Conservation (phyloP, 129 eudicot genomes). For the Dittrichia graveolens region DNA sequence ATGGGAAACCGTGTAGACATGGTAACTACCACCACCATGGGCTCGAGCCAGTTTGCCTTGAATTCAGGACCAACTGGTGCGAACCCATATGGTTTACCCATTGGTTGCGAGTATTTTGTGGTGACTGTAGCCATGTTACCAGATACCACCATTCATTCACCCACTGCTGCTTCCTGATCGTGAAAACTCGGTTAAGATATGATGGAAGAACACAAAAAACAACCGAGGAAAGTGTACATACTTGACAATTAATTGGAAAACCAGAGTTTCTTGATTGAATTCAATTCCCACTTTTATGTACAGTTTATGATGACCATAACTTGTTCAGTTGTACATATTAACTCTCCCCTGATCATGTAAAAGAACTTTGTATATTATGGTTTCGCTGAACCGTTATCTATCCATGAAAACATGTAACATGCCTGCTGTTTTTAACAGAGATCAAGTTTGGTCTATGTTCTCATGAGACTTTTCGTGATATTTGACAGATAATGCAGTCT, state of each 20-base stretch:
- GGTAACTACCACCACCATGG: slow-evolving; percentile 14
- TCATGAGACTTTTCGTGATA: no score
- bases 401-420: slow-evolving; percentile 15
- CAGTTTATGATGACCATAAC: slow-evolving; percentile 39
- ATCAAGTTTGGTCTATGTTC: background rate
- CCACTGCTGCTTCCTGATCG: slow-evolving; percentile 79
- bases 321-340: slow-evolving; percentile 40
- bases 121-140: slow-evolving; percentile 98
- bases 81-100: slow-evolving; percentile 75
- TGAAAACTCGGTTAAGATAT: slow-evolving; percentile 46
- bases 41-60: slow-evolving; percentile 37
- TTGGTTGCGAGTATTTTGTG: slow-evolving; percentile 92
- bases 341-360: slow-evolving; percentile 29
- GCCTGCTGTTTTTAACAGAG: slow-evolving; percentile 10
- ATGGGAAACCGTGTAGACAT: background rate
- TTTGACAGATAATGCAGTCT: background rate
- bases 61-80: slow-evolving; percentile 41
- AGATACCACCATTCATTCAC: slow-evolving; percentile 72
- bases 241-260: slow-evolving; percentile 28
- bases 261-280: slow-evolving; percentile 24
- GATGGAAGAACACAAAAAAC: slow-evolving; percentile 75
- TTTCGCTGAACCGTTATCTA: slow-evolving; percentile 18
- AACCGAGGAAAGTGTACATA: slow-evolving; percentile 55
- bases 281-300: slow-evolving; percentile 28
- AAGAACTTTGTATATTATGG: slow-evolving; percentile 33